Evolutionary conservation across 163 green algal species (phyloP), one percentile per base, ranked within the genome.

Genomic region (Chlorella variabilis): DNA sequence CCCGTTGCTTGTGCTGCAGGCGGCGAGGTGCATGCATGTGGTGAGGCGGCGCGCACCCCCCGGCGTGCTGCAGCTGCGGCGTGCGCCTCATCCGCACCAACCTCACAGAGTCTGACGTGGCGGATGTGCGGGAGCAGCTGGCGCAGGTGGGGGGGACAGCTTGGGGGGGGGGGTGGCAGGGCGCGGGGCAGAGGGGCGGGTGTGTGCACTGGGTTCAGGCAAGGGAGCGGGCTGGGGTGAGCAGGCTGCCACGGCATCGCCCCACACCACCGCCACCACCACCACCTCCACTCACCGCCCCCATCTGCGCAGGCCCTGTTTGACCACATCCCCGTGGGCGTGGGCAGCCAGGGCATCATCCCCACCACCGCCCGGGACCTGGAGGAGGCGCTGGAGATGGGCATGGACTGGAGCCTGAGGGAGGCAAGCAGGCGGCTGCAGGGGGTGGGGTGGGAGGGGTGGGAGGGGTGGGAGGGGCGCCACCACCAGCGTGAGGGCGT

Each of bases 291-390:
- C 7, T 4, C n/a, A 6, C 41, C 18, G n/a, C 66, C 34, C 39
- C 23, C 45, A 54, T 54, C 11, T 54, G 45, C 15, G 45, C 93
- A 96, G 89, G 85, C 94, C 36, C 89, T 98, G 71, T 98, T 97
- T 86, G 95, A 98, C 84, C 94, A 98, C 90, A 98, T 98, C 62
- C 95, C 95, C 18, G 95, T 98, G 56, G 95, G 95, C 2, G 95
- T 98, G 38, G 95, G 95, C 31, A 93, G 85, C 27, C 88, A 93
- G 81, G 92, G 92, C 77, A 95, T 97, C 87, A 95, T 97, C 75
- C 92, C 94, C 39, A 96, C 93, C 38, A 95, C 90, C 4, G 81
- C 86, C 39, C 83, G 83, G n/a, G 91, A 96, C 83, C 77, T 98
- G 75, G 91, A 95, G 59, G 90, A 87, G 49, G 90, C 91, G 4